Evolutionary conservation across 148 eudicot species (phyloP), one percentile per base, ranked within the genome.

Genomic region (Dysphania ambrosioides): DNA sequence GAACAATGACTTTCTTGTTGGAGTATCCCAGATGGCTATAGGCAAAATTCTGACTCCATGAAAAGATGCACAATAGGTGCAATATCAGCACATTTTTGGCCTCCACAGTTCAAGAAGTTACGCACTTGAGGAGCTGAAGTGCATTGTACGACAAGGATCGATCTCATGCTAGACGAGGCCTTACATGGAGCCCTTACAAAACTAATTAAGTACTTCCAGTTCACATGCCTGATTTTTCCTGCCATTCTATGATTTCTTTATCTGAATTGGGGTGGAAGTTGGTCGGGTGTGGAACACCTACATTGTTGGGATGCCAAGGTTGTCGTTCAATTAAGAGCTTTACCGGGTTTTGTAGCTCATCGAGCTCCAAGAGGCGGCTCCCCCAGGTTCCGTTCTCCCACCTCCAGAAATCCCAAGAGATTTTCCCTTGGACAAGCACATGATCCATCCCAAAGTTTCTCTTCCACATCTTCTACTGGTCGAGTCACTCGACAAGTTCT

Each of bases 351-450:
- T 87, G 87, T 78, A 87, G 79, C 76, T 84, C 84, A 15, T 82
- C 85, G 4, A 83, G 84, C 59, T 81, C 85, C 40, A 93, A 64
- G 1, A 93, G 72, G 40, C 72, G 84, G 64, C 79, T 85, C 38
- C 97, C 97, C 93, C 96, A 89, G 0, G 85, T 44, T 2, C 79
- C 74, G 3, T 68, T 58, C 2, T 47, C 71, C 1, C 61, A 18
- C 27, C 97, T 83, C 18, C 96, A 70, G 68, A 93, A 93, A 73
- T 93, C 97, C 96, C 93, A 93, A 3, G 96, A 82, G 72, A 93
- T 84, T 74, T 90, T 87, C 2, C 97, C 97, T 71, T 88, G 18
- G 47, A 90, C 90, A 62, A 93, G 85, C 12, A 87, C 87, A 72
- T 90, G 97, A 72, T 93, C 97, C 47, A 86, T 75, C 30, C 96